Base-by-base conservation (phyloP, 257 asterid species). In the Nicotiana undulata region DNA sequence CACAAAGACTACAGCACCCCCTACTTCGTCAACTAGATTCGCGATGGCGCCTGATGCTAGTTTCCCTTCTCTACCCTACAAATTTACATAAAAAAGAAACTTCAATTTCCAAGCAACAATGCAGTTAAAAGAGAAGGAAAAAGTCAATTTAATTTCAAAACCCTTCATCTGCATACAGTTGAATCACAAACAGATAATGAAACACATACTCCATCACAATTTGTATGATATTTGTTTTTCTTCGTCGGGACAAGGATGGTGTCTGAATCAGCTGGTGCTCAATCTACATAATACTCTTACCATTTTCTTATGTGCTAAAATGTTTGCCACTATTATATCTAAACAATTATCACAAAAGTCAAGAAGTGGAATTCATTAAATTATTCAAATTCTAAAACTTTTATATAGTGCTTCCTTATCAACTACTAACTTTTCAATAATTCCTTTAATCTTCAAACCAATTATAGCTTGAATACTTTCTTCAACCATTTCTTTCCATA, bases 11-110 rank as follows among this genome's bases (percentile, higher is more conserved):
- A 84, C 86, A 1, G 97, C 94, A 67, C 90, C 93, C 24, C 97
- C 98, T 7, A 91, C 80, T 79, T 90, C 92, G 65, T 94, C 98
- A 40, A 92, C 85, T 55, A 94, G 63, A 40, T 87, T 85, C 18
- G 91, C 90, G 76, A 92, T 91, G 28, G 98, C 97, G 31, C 95
- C 93, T 15, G 82, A 83, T 22, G 88, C 86, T 84, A 94, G 58
- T 78, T 88, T 86, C 22, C 97, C 97, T 80, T 89, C 80, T 74
- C 83, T 76, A 83, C 91, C 93, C 98, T 92, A 53, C 65, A 49
- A 49, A 49, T 55, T 10, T 16, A 28, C 26, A 63, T n/a, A 13
- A 24, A 81, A 80, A 77, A 40, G 2, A 3, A 17, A 31, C 8
- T 76, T 52, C 9, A 49, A 49, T 16, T 29, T 52, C 40, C 60